Evolutionary conservation across 2,329 filamentous ascomycete species (phyloP), one percentile per base, ranked within the genome.

Genomic region (Cordyceps javanica): DNA sequence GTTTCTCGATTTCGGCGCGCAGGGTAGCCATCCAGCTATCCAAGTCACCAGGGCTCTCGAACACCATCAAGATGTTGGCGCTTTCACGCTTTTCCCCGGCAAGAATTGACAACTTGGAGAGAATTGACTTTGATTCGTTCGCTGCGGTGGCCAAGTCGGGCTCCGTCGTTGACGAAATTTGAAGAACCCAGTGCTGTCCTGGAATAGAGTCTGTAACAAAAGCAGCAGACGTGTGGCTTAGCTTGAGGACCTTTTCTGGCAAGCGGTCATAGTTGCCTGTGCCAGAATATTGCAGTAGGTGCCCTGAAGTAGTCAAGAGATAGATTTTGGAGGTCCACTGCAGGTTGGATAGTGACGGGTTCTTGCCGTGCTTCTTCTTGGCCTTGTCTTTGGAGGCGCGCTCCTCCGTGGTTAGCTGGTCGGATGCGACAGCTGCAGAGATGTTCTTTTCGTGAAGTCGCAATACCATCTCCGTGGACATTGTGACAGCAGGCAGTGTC

Each of bases 131-230:
- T 3, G 81, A 75, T 38, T 83, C 80, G 3, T 75, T 64, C 3
- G 75, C 65, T 14, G 78, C 67, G 1, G 70, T 73, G 28, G 82
- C 82, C 21, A 39, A 39, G 34, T 88, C 81, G 2, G 80, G 71
- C 51, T 86, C 84, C 58, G 85, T 83, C 9, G 78, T 75, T 36
- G 89, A 87, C 3, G 85, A 87, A 23, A 93, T 82, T 63, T 91
- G 89, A 14, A 93, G 70, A 6, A 93, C 90, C 83, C 88, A 92
- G 65, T 91, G 89, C 60, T 83, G 84, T 6, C 90, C 90, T 3
- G 89, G 88, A 57, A 93, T 90, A 14, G 88, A 77, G 67, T 94
- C 90, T 63, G 85, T 91, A 1, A 87, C 90, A 69, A 91, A 93
- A 5, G 88, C 90, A 11, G 88, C 89, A 3, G 89, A 92, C 49